These are phyloP conservation scores for Claviceps purpurea DNA, from an alignment of 2,329 filamentous ascomycete genomes.

Conservation along the genomic window DNA sequence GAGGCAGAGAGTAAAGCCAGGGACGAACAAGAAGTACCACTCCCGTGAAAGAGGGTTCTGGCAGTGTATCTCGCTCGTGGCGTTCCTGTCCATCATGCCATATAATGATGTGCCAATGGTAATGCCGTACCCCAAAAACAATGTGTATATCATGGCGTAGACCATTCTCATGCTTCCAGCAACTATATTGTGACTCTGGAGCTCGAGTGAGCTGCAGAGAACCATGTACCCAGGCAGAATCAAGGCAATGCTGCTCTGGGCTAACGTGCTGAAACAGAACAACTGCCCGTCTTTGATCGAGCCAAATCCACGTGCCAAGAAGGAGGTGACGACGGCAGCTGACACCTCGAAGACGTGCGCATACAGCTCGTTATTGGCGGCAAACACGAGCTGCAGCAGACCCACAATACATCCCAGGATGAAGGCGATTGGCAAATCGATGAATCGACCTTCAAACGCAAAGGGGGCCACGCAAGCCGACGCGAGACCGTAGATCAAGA, in stretches of 20 bases:
- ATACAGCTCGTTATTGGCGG: conserved; percentile 61
- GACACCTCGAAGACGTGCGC: conserved; percentile 38
- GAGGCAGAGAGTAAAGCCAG: conserved; percentile 59
- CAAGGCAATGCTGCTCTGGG: conserved; percentile 62
- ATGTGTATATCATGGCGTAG: conserved; percentile 61
- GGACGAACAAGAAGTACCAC: conserved; percentile 58
- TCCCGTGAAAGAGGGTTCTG: conserved; percentile 27
- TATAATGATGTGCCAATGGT: conserved; percentile 56
- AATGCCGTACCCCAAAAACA: conserved; percentile 62
- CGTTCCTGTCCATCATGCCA: conserved; percentile 45
- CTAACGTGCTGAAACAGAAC: conserved; percentile 60
- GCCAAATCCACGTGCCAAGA: conserved; percentile 54
- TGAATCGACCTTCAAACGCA: conserved; percentile 61
- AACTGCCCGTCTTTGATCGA: conserved; percentile 44
- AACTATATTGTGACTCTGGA: conserved; percentile 57
- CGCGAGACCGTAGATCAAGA: conserved; percentile 62
- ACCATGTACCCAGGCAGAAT: conserved; percentile 51
- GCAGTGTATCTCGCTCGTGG: conserved; percentile 32
- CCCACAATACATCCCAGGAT: conserved; percentile 63
- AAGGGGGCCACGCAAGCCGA: conserved; percentile 68
- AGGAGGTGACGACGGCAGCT: conserved; percentile 52
- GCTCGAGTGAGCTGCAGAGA: conserved; percentile 41
- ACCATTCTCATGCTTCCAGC: conserved; percentile 64
- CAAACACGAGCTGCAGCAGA: conserved; percentile 58
- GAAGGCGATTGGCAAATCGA: conserved; percentile 69